Base-by-base conservation (phyloP, 1,284 basidiomycete genomes). In the Cutaneotrichosporon sp. region DNA sequence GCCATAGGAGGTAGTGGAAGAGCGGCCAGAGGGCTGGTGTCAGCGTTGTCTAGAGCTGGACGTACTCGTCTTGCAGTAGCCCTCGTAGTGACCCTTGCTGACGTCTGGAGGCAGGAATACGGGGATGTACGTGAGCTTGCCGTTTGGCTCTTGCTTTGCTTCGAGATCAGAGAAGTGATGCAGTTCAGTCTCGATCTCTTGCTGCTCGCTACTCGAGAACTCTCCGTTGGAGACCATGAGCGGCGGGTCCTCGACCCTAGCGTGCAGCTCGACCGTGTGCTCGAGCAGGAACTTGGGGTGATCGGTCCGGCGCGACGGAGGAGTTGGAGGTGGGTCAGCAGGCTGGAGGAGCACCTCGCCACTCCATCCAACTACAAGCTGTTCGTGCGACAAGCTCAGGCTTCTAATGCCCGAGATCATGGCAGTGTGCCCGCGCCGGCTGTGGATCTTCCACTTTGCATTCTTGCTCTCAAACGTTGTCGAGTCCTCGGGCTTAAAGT, bases 1-100 rank as follows among this genome's bases (percentile, higher is more conserved):
- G 92, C 94, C 94, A 97, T 62, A 97, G 88, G 64, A 99, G 86
- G 79, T 99, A 99, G 83, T 99, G 97, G 86, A 99, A 97, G 32
- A 98, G 84, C 0, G 96, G 97, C 96, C 96, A 99, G 58, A 99
- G 87, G 92, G 72, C 18, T 55, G 46, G 26, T 8, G 60, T 68
- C 55, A 67, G 63, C 56, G 1, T n/a, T 22, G 5, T 13, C n/a
- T 21, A 10, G 68, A 22, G 2, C 18, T 11, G 11, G 11, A 85
- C 87, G 82, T 75, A 93, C 90, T 97, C 72, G 90, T 89, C 81
- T 99, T 99, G 87, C 95, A 98, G 82, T 97, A 98, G 0, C 94
- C 95, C 72, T 95, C 92, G 77, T 97, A 97, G 80, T 97, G 93
- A 0, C 90, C 91, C 76, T 93, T 92, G 31, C 91, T 92, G 49